phyloP scores from a whole-genome alignment of 345 rosid genomes.

The Heritiera littoralis region DNA sequence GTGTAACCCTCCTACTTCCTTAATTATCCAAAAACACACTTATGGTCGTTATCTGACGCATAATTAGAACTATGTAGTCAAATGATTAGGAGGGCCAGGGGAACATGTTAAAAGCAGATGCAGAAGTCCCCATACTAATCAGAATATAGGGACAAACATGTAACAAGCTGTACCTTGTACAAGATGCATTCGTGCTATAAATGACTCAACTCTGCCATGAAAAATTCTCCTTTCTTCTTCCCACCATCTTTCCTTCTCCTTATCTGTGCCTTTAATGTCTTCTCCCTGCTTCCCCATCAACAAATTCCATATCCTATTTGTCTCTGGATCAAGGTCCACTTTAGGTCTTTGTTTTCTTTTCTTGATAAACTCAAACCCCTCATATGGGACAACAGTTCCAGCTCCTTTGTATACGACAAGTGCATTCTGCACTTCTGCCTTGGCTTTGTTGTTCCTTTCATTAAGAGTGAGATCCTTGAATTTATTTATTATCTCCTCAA shows the following conservation, averaged over 20 bases:
- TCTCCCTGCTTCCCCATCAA: conserved; percentile 76
- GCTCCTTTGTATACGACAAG: conserved; percentile 60
- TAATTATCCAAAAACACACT: not conserved
- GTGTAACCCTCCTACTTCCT: not conserved
- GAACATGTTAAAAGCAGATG: not conserved
- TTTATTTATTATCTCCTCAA: conserved; percentile 51
- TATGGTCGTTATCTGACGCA: not conserved
- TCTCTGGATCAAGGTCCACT: conserved; percentile 87
- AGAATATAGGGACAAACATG: conserved; percentile 5
- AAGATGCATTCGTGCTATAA: conserved; percentile 92
- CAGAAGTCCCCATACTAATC: not conserved
- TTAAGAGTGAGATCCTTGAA: conserved; percentile 49
- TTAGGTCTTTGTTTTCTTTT: conserved; percentile 74
- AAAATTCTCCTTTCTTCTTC: conserved; percentile 81
- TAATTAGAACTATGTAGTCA: not conserved
- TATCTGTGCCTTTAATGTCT: conserved; percentile 43
- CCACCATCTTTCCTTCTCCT: conserved; percentile 77
- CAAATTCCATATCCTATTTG: conserved; percentile 82
- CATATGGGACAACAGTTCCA: conserved; percentile 63
- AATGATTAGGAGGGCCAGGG: not conserved
- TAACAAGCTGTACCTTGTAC: conserved; percentile 70
- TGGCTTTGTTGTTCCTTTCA: conserved; percentile 32
- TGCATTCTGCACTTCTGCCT: conserved; percentile 48
- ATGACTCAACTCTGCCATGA: conserved; percentile 74
- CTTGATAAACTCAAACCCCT: conserved; percentile 37